A percentile compares a stretch with the other conserved stretches of the same genome.
Evolutionary conservation across 2,329 filamentous ascomycete genomes (phyloP).

Genomic region (Penicillium thymicola): DNA sequence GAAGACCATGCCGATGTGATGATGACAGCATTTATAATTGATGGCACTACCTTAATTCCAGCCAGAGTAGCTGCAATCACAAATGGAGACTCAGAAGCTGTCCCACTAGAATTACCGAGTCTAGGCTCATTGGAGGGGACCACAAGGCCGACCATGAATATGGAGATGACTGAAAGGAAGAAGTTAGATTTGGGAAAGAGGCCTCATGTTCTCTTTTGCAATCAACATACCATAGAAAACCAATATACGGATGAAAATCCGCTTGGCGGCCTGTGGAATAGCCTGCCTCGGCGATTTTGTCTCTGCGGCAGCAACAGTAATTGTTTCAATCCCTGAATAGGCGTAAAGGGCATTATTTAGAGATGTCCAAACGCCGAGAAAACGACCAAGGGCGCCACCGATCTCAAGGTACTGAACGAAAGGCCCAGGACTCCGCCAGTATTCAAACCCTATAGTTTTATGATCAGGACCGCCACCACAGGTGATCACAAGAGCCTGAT

Average conservation of each 20-base stretch:
- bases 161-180: not conserved
- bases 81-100: slow-evolving; percentile 7
- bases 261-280: slow-evolving; percentile 10
- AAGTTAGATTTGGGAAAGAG: not conserved
- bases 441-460: slow-evolving; percentile 9
- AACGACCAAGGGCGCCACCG: slow-evolving; percentile 5
- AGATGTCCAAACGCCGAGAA: slow-evolving; percentile 11
- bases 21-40: slow-evolving; percentile 13
- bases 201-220: not conserved
- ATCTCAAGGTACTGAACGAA: slow-evolving; percentile 7
- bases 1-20: slow-evolving; percentile 8
- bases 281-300: slow-evolving; percentile 8
- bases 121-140: slow-evolving; percentile 6
- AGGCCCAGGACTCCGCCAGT: slow-evolving; percentile 8
- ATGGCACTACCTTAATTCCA: slow-evolving; percentile 3
- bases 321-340: slow-evolving; percentile 9
- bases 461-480: slow-evolving; percentile 9
- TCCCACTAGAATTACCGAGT: slow-evolving; percentile 2
- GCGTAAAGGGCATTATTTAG: slow-evolving; percentile 4
- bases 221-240: not conserved
- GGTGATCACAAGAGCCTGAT: slow-evolving; percentile 5
- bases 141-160: not conserved
- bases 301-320: slow-evolving; percentile 9
- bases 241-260: slow-evolving; percentile 8
- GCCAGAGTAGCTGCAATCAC: slow-evolving; percentile 7